phyloP scores from a whole-genome alignment of 768 basidiomycete genomes.

The Exidia glandulosa region DNA sequence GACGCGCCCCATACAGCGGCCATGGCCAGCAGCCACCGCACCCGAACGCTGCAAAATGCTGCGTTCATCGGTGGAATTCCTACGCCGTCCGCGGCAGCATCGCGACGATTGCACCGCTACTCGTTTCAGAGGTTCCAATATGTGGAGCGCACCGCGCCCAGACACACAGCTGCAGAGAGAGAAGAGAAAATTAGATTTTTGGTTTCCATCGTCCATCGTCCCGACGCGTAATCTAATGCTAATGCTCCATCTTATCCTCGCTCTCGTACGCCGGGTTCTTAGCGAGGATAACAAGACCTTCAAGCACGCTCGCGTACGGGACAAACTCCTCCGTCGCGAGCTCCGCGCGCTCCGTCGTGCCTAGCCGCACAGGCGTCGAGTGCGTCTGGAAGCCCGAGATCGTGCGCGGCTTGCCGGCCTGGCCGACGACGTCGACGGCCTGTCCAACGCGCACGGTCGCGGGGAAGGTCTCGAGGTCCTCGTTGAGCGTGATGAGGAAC shows the following conservation, averaged over 20 bases:
- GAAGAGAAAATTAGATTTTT: neutral
- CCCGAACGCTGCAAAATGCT: too few relatives aligned
- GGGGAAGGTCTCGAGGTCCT: slow-evolving; percentile 73
- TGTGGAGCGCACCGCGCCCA: too few relatives aligned
- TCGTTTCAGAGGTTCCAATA: too few relatives aligned
- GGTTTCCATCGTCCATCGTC: neutral
- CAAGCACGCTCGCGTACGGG: slow-evolving; percentile 79
- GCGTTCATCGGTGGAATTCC: too few relatives aligned
- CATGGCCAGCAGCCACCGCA: too few relatives aligned
- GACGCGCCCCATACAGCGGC: too few relatives aligned
- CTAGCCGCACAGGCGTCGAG: slow-evolving; percentile 89
- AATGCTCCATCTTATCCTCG: slow-evolving; percentile 68
- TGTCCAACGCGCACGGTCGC: slow-evolving; percentile 93
- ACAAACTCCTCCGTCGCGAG: slow-evolving; percentile 95
- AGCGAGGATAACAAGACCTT: slow-evolving; percentile 84
- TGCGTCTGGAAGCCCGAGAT: slow-evolving; percentile 99
- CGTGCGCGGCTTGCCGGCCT: slow-evolving; percentile 93
- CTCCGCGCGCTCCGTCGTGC: slow-evolving; percentile 89
- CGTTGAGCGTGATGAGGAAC: slow-evolving; percentile 94
- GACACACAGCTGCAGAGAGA: neutral
- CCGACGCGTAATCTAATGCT: neutral
- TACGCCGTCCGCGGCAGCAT: too few relatives aligned
- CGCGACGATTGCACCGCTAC: too few relatives aligned
- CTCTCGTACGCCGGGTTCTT: slow-evolving; percentile 88
- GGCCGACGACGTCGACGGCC: slow-evolving; percentile 95